Base-by-base conservation (phyloP, 306 rosid species). In the Astragalus glycyphyllos region DNA sequence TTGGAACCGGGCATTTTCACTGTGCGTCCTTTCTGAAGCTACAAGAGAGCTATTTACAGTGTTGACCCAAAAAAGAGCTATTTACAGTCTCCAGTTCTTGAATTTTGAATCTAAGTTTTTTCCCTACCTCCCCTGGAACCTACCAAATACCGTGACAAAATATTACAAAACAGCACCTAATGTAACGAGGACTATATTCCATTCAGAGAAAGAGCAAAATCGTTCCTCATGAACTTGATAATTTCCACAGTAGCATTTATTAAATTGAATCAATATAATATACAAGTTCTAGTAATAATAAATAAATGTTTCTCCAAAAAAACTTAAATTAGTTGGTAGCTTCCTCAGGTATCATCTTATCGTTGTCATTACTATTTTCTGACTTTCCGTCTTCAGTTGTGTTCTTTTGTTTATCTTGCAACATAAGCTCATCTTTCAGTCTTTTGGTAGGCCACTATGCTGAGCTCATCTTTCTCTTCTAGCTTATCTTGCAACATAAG, bases 391-490 rank as follows among this genome's bases (percentile, higher is more conserved):
- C 84, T 47, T 75, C 90, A 5, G 45, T 32, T 16, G 68, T n/a
- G 38, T 75, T 83, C 55, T 75, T 79, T 54, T 66, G 88, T 69
- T 87, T 79, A 49, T 66, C 87, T 69, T 87, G 83, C n/a, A n/a
- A n/a, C n/a, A n/a, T n/a, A 69, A 69, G 68, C 69, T 83, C 85
- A 20, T 67, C 64, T 79, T 81, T 87, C 55, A 85, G 80, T 54
- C 77, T 84, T 62, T 79, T 48, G 50, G 89, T 75, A 78, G 58
- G 78, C 72, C n/a, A n/a, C n/a, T n/a, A n/a, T 14, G 50, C 58
- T 82, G 71, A 69, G 68, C 69, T 83, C 85, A 20, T 74, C 78
- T 49, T 65, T 82, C 38, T 74, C 80, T 38, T 74, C 78, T 58
- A 82, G 15, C 63, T 70, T 82, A 16, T 53, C 81, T 78, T 74